Percentiles rank a stretch among this genome's conserved stretches.
Conservation (phyloP, 1,284 basidiomycete genomes). For the Leccinum variabile region DNA sequence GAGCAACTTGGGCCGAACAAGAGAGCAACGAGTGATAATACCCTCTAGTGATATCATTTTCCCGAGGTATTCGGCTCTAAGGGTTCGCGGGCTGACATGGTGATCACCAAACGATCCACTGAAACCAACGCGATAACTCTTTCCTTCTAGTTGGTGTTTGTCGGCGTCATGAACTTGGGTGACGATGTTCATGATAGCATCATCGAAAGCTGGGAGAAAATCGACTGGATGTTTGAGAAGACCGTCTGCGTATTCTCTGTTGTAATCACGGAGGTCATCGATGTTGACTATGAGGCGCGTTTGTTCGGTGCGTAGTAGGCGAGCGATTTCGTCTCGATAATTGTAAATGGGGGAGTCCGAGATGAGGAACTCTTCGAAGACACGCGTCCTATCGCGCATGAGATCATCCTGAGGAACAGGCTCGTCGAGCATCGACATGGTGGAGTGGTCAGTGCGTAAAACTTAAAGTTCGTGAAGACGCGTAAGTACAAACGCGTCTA, state of each 20-base stretch:
- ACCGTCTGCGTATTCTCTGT: conserved; percentile 79
- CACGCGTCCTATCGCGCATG: conserved; percentile 71
- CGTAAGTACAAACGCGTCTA: conserved; percentile 13
- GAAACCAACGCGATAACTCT: conserved; percentile 87
- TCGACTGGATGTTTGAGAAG: conserved; percentile 88
- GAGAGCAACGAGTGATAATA: conserved; percentile 96
- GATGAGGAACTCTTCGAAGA: conserved; percentile 88
- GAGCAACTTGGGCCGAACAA: conserved; percentile 98
- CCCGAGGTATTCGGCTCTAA: conserved; percentile 86
- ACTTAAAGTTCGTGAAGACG: conserved; percentile 16
- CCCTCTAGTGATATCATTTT: conserved; percentile 98
- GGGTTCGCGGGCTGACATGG: conserved; percentile 93
- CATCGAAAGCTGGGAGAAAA: conserved; percentile 91
- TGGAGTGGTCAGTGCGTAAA: conserved; percentile 30
- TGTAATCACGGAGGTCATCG: conserved; percentile 94
- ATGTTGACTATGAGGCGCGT: conserved; percentile 94
- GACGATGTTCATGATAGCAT: conserved; percentile 78
- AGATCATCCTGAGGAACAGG: conserved; percentile 67
- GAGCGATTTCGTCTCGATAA: conserved; percentile 85
- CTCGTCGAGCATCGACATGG: conserved; percentile 64
- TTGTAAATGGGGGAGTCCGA: conserved; percentile 76
- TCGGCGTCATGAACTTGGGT: conserved; percentile 74
- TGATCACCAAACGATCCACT: conserved; percentile 99
- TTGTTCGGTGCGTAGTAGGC: conserved; percentile 83
- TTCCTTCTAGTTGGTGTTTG: conserved; percentile 82